Percentiles rank a stretch among this genome's conserved stretches.
These are phyloP conservation scores for Kazachstania sp. DNA, from an alignment of 1,139 yeast species.

Conservation along the genomic window DNA sequence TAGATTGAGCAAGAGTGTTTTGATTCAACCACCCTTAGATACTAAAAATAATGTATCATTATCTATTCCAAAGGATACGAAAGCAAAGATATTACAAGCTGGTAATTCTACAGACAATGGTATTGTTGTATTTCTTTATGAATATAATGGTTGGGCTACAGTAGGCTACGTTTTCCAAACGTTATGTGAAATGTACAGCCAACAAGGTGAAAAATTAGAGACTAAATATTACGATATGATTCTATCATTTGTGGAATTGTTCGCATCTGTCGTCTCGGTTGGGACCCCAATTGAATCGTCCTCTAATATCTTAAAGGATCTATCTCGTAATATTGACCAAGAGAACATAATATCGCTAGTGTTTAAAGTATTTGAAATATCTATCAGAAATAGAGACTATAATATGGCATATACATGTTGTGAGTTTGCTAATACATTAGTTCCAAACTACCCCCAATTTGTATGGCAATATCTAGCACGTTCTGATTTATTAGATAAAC, in stretches of 20 bases:
- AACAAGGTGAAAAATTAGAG: constrained; percentile 17
- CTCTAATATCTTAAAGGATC: constrained; percentile 37
- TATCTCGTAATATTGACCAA: constrained; percentile 54
- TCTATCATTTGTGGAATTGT: constrained; percentile 43
- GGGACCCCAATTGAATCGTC: constrained; percentile 35
- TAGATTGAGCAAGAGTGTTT: constrained; percentile 34
- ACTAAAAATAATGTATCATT: constrained; percentile 34
- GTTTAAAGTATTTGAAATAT: constrained; percentile 58
- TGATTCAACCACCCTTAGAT: constrained; percentile 37
- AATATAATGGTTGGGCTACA: constrained; percentile 80
- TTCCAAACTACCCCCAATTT: constrained; percentile 47
- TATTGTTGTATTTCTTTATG: constrained; percentile 61
- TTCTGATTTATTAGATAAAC: constrained; percentile 55
- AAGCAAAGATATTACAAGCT: constrained; percentile 55
- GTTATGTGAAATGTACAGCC: constrained; percentile 38
- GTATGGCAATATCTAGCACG: constrained; percentile 74
- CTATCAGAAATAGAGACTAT: constrained; percentile 49
- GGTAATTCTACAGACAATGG: constrained; percentile 28
- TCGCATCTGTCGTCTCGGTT: constrained; percentile 43
- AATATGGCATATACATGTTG: constrained; percentile 41
- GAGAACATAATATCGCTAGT: constrained; percentile 59
- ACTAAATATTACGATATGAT: constrained; percentile 32
- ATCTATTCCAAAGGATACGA: constrained; percentile 47
- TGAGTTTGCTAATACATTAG: constrained; percentile 43
- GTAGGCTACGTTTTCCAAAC: constrained; percentile 72